Percentiles rank a stretch among this genome's conserved stretches.
Evolutionary conservation across 2,329 filamentous ascomycete species (phyloP).

Genomic region (Eutypa lata): DNA sequence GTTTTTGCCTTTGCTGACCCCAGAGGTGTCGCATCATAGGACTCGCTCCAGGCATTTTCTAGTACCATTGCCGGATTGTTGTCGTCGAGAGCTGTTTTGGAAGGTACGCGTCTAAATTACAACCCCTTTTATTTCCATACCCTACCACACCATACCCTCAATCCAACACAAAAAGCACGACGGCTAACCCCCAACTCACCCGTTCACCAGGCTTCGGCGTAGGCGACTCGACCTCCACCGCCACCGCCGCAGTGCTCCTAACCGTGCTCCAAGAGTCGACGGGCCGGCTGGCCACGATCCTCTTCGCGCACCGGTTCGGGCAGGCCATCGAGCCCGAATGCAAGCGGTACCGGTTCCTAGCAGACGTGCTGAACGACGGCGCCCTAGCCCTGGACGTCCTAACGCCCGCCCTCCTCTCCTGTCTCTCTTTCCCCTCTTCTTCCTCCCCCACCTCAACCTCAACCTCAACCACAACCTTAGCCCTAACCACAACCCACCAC

Average conservation of each 20-base stretch:
- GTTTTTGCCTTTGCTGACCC: neutral
- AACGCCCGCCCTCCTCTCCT: slow-evolving; percentile 53
- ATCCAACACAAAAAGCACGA: slow-evolving; percentile 20
- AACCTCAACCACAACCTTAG: slow-evolving; percentile 46
- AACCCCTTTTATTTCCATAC: too few relatives aligned
- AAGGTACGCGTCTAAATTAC: slow-evolving; percentile 37
- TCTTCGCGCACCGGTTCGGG: slow-evolving; percentile 80
- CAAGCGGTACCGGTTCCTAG: slow-evolving; percentile 83
- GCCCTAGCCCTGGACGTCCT: slow-evolving; percentile 84
- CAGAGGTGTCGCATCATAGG: slow-evolving; percentile 28
- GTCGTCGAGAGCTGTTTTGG: slow-evolving; percentile 76
- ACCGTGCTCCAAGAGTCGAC: slow-evolving; percentile 80
- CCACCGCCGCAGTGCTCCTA: slow-evolving; percentile 77
- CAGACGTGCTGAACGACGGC: slow-evolving; percentile 84
- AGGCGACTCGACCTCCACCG: slow-evolving; percentile 73
- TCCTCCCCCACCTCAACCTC: neutral
- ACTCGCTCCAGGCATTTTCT: slow-evolving; percentile 81
- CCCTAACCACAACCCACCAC: slow-evolving; percentile 47
- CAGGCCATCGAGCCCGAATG: slow-evolving; percentile 84
- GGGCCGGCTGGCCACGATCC: slow-evolving; percentile 77
- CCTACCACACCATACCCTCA: too few relatives aligned
- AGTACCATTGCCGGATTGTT: slow-evolving; percentile 78
- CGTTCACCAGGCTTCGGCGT: slow-evolving; percentile 59
- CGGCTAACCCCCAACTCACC: too few relatives aligned
- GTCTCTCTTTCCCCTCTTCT: neutral